Base-by-base conservation (phyloP, 768 basidiomycete genomes). In the Artomyces pyxidatus region DNA sequence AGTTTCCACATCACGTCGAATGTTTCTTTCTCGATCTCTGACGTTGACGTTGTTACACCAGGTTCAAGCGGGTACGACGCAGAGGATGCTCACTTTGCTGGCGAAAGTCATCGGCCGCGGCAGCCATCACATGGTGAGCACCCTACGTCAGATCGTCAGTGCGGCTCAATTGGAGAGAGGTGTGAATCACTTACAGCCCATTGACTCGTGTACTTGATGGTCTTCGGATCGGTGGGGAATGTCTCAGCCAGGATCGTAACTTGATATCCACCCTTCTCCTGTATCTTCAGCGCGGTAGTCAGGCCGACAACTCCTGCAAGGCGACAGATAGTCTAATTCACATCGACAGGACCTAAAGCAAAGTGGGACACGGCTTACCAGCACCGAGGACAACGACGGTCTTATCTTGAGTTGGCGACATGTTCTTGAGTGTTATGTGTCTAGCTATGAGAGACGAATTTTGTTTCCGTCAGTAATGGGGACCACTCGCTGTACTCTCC, bases 1-100 rank as follows among this genome's bases (percentile, higher is more conserved):
- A 89, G 68, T 49, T 75, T 68, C 84, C 84, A 88, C 76, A 91
- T 78, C 3, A 65, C 68, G n/a, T 81, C 63, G 62, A 92, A 88
- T 1, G 87, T 90, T 50, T 80, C 81, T 47, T 74, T 66, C 59
- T 89, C 85, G 54, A 88, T 69, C 11, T 68, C 86, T 90, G 54
- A 8, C 17, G 28, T 37, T 27, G 10, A 14, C n/a, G n/a, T n/a
- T n/a, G n/a, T n/a, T 6, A 23, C 21, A 37, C 27, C 4, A 30
- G 19, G 14, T 26, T 17, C 26, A 19, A 35, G 23, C 16, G 32
- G 1, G 19, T 14, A 44, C 9, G 1, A 40, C 27, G 16, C 1
- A n/a, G 23, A 9, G n/a, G 32, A 21, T n/a, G 61, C 69, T 52
- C 45, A 84, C 86, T 68, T 57, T 76, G 76, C 56, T 81, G 42